Conservation (phyloP, 768 basidiomycete species). For the Tulasnella sp. region DNA sequence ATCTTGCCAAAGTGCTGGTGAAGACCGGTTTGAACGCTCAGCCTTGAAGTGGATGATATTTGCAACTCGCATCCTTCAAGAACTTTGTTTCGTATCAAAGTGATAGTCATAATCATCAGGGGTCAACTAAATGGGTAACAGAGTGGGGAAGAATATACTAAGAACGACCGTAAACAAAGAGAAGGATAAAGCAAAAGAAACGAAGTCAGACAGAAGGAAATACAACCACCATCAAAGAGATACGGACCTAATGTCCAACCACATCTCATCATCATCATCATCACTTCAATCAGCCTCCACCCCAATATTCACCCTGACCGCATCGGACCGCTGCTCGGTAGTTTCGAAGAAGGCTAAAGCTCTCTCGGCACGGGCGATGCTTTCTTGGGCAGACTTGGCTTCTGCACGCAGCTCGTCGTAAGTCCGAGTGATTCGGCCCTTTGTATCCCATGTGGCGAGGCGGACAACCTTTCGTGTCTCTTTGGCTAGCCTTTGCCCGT, state of each 20-base stretch:
- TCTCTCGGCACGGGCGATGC: constrained; percentile 51
- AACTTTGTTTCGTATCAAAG: no score
- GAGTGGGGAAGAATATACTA: background rate
- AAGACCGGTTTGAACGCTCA: no score
- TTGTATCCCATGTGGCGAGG: constrained; percentile 80
- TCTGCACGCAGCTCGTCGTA: constrained; percentile 72
- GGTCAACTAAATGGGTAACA: background rate
- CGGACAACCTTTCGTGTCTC: constrained; percentile 93
- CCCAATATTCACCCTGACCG: constrained; percentile 20
- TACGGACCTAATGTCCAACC: background rate
- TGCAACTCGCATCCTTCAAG: no score
- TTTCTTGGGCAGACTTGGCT: constrained; percentile 64
- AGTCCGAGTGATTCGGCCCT: constrained; percentile 65
- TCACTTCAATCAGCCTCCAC: background rate
- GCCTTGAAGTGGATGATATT: no score
- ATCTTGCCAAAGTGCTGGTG: no score
- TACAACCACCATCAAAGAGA: background rate
- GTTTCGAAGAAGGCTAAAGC: constrained; percentile 65
- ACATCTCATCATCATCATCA: background rate
- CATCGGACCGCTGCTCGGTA: constrained; percentile 35
- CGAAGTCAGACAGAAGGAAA: background rate
- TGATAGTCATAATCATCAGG: background rate
- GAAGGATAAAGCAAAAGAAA: background rate
- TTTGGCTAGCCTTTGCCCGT: constrained; percentile 56
- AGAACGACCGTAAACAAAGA: background rate